Evolutionary conservation across 2,329 filamentous ascomycete genomes (phyloP).

Genomic region (Ilyonectria destructans): DNA sequence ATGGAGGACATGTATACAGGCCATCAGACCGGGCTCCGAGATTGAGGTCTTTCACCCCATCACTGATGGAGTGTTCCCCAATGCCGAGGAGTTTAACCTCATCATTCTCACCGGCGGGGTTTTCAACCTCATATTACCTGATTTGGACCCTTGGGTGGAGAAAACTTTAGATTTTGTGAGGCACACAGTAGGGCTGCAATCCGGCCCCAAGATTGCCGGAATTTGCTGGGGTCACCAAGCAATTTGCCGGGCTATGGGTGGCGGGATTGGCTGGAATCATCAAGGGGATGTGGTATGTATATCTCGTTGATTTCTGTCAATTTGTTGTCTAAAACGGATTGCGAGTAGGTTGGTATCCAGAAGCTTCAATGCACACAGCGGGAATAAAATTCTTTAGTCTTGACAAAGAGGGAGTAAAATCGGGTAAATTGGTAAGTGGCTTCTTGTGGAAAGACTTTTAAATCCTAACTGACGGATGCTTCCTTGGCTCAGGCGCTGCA

Average conservation of each 20-base stretch:
- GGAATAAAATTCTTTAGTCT: slow-evolving; percentile 20
- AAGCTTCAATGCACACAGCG: neutral
- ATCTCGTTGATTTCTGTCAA: neutral
- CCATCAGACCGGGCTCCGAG: neutral
- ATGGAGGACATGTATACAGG: neutral
- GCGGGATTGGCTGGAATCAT: neutral
- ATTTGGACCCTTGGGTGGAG: slow-evolving; percentile 9
- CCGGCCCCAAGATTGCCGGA: slow-evolving; percentile 2
- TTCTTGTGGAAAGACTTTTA: neutral
- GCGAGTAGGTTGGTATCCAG: slow-evolving; percentile 8
- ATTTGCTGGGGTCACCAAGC: slow-evolving; percentile 31
- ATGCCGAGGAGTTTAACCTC: slow-evolving; percentile 5
- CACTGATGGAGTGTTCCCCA: slow-evolving; percentile 6
- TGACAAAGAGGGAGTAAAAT: neutral
- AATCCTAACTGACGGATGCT: neutral
- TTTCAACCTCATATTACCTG: slow-evolving; percentile 16
- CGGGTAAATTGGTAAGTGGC: neutral
- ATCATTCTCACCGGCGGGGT: slow-evolving; percentile 29
- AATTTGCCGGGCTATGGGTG: slow-evolving; percentile 19
- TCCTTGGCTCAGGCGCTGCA: slow-evolving; percentile 12
- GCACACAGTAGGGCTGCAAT: neutral
- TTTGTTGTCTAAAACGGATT: neutral
- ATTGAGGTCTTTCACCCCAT: slow-evolving; percentile 13
- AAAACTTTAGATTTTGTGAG: slow-evolving; percentile 5
- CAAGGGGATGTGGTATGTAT: slow-evolving; percentile 1